Conservation (phyloP, 129 eudicot genomes). For the Lactuca saligna region DNA sequence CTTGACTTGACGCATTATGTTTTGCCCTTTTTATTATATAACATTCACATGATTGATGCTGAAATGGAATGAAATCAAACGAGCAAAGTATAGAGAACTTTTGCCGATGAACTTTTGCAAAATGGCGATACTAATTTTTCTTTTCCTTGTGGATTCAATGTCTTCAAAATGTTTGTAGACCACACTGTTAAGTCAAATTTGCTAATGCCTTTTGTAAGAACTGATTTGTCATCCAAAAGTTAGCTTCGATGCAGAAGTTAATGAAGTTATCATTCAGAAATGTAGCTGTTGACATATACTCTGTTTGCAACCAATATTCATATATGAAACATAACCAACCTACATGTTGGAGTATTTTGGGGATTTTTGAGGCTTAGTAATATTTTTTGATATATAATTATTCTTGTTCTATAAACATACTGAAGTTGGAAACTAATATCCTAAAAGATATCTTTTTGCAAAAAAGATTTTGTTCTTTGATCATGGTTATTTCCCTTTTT, state of each 20-base stretch:
- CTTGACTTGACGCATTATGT: not conserved
- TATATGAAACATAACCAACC: no score
- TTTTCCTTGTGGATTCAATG: not conserved
- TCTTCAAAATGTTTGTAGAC: not conserved
- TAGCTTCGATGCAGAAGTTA: no score
- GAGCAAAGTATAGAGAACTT: not conserved
- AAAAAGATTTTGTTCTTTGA: not conserved
- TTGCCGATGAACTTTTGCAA: not conserved
- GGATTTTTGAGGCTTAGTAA: no score
- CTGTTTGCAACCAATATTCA: no score
- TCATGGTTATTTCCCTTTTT: not conserved
- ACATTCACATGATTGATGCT: not conserved
- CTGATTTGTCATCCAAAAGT: not conserved
- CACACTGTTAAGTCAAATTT: not conserved
- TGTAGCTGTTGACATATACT: no score
- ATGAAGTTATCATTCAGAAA: no score
- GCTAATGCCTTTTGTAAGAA: not conserved
- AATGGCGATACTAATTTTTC: not conserved
- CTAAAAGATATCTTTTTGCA: no score
- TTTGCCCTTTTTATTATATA: not conserved
- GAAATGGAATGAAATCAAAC: not conserved
- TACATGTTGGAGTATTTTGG: no score
- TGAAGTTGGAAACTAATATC: no score
- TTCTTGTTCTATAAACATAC: no score
- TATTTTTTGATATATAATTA: no score